Conservation (phyloP, 2,329 filamentous ascomycete species). For the Emydomyces testavorans region DNA sequence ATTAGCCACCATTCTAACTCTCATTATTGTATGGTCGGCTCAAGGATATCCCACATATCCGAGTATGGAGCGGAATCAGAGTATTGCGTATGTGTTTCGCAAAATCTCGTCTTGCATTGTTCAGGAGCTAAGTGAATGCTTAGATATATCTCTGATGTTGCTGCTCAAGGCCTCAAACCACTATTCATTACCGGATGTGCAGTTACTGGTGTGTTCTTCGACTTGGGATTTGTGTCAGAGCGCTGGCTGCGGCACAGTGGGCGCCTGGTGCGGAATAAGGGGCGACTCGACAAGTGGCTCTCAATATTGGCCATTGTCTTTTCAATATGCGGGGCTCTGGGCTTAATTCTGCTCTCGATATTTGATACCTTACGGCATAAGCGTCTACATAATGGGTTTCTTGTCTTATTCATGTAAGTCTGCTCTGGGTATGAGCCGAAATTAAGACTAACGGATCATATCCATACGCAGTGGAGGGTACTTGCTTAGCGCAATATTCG, state of each 20-base stretch:
- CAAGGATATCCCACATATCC: constrained; percentile 43
- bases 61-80: constrained; percentile 42
- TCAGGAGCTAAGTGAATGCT: not conserved
- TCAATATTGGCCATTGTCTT: constrained; percentile 40
- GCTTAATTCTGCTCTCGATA: constrained; percentile 70
- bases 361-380: constrained; percentile 69
- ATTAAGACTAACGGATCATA: not conserved
- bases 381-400: constrained; percentile 59
- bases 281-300: constrained; percentile 30
- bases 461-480: constrained; percentile 52
- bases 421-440: not conserved
- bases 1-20: constrained; percentile 48
- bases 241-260: constrained; percentile 75
- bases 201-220: constrained; percentile 64
- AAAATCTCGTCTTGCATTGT: constrained; percentile 2
- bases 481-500: constrained; percentile 71
- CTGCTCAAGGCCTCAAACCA: constrained; percentile 47
- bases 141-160: constrained; percentile 44
- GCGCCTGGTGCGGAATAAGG: constrained; percentile 61
- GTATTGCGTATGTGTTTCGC: constrained; percentile 41
- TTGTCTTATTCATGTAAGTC: constrained; percentile 61
- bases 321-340: constrained; percentile 63
- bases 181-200: constrained; percentile 51
- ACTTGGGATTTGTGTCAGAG: constrained; percentile 68
- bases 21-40: constrained; percentile 47